These are phyloP conservation scores for Pistacia vera DNA, from an alignment of 345 rosid species.

Conservation along the genomic window DNA sequence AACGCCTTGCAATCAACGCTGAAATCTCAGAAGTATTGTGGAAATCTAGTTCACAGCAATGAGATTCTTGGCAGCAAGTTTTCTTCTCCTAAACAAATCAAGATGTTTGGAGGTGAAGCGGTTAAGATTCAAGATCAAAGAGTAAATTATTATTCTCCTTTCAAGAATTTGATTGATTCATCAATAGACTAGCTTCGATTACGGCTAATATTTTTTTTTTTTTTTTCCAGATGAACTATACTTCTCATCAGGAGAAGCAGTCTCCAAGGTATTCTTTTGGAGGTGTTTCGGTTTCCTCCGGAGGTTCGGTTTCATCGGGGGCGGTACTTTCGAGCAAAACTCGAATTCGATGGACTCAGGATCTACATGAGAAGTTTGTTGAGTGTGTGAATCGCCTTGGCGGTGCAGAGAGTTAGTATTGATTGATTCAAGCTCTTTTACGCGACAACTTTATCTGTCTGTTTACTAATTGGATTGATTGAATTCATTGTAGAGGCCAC, in stretches of 20 bases:
- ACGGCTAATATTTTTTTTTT: background rate
- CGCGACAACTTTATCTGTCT: background rate
- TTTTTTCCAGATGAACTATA: conserved; percentile 27
- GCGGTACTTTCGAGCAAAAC: conserved; percentile 44
- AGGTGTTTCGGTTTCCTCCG: conserved; percentile 13
- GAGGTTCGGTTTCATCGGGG: conserved; percentile 26
- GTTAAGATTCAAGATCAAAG: conserved; percentile 47
- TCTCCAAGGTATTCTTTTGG: conserved; percentile 31
- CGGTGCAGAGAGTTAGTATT: conserved; percentile 73
- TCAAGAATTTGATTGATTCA: background rate
- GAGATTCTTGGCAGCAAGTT: conserved; percentile 18
- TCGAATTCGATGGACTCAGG: conserved; percentile 85
- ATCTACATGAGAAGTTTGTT: conserved; percentile 88
- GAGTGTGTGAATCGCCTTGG: conserved; percentile 79
- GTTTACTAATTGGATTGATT: conserved; percentile 13
- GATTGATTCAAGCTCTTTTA: background rate
- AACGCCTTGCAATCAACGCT: conserved; percentile 26
- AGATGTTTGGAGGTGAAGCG: conserved; percentile 8
- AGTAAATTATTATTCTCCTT: conserved; percentile 31
- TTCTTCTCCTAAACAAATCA: conserved; percentile 12
- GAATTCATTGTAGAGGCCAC: conserved; percentile 64
- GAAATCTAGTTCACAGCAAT: conserved; percentile 17
- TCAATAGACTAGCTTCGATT: background rate
- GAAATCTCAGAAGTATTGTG: conserved; percentile 26
- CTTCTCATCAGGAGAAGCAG: conserved; percentile 35